These are phyloP conservation scores for Cordyceps cicadae DNA, from an alignment of 2,329 filamentous ascomycete genomes.

Conservation along the genomic window DNA sequence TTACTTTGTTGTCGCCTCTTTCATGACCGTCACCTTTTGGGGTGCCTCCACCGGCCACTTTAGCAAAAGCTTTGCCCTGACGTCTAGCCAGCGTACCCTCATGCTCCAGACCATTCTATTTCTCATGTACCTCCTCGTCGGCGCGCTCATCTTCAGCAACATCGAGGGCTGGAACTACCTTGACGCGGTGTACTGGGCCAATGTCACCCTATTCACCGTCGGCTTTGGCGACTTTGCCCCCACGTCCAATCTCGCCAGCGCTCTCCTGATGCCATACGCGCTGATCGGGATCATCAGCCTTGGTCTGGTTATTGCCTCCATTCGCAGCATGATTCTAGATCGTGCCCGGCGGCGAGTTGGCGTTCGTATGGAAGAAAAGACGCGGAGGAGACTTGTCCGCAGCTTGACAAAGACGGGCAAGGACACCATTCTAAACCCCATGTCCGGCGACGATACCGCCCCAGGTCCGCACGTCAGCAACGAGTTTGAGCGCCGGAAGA, in stretches of 20 bases:
- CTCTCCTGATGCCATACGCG: constrained; percentile 73
- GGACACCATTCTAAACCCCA: constrained; percentile 42
- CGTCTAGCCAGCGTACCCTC: constrained; percentile 72
- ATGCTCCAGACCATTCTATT: constrained; percentile 88
- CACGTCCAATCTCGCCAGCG: constrained; percentile 48
- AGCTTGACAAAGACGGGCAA: constrained; percentile 37
- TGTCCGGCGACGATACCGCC: constrained; percentile 19
- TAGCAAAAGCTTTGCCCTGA: constrained; percentile 68
- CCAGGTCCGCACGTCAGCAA: constrained; percentile 14
- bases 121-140: constrained; percentile 70
- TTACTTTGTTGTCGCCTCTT: constrained; percentile 69
- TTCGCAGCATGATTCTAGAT: constrained; percentile 57
- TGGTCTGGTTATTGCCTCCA: constrained; percentile 73
- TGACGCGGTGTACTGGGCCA: constrained; percentile 72
- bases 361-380: constrained; percentile 52
- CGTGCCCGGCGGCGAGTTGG: constrained; percentile 46
- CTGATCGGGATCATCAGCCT: constrained; percentile 77
- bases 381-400: constrained; percentile 40
- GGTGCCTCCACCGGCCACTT: constrained; percentile 66
- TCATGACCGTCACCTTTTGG: constrained; percentile 71
- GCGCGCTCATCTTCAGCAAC: constrained; percentile 64
- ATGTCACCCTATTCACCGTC: constrained; percentile 60
- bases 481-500: constrained; percentile 54
- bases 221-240: constrained; percentile 51
- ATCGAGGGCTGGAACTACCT: constrained; percentile 70